Evolutionary conservation across 768 basidiomycete genomes (phyloP), one percentile per base, ranked within the genome.

Genomic region (Vararia minispora): DNA sequence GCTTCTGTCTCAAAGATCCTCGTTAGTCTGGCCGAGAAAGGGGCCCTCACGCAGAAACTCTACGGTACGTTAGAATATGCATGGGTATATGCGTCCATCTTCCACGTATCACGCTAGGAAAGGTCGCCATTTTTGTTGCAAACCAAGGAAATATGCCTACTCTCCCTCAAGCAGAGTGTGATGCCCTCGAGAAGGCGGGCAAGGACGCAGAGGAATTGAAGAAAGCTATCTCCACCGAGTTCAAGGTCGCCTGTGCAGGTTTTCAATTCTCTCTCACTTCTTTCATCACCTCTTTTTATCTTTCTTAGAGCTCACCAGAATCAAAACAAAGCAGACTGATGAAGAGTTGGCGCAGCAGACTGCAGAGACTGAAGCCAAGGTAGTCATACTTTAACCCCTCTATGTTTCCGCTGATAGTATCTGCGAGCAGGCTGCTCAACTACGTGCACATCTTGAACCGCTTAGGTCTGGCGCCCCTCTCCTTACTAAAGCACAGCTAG

Each of bases 1-100:
- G 61, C 86, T 2, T 67, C 78, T 2, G 78, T 79, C 0, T 87
- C 89, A 53, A 95, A 94, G 62, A 82, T 92, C 32, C 67, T 94
- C 11, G 61, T 72, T 2, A 61, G 76, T 1, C 69, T 94, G 13
- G 80, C 91, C n/a, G 91, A 92, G 47, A 88, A 79, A 54, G 86
- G 85, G 14, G 72, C 74, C 39, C 64, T 92, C 13, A 74, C 80
- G 0, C 78, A 88, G 52, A 95, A 94, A 61, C 64, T 67, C 20
- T 95, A 92, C 42, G 88, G 90, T 75, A 61, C 34, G 65, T 36
- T 20, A 9, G 31, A 32, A 14, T 27, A 27, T 37, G 16, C 24
- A 28, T 16, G 13, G 14, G n/a, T 16, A 37, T 37, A 16, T 22
- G 16, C 14, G 6, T 31, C 40, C 37, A 41, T 2, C 27, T n/a